Percentiles rank a stretch among this genome's conserved stretches.
phyloP scores from a whole-genome alignment of 2,329 filamentous ascomycete genomes.

The Phyllosticta citribraziliensis region DNA sequence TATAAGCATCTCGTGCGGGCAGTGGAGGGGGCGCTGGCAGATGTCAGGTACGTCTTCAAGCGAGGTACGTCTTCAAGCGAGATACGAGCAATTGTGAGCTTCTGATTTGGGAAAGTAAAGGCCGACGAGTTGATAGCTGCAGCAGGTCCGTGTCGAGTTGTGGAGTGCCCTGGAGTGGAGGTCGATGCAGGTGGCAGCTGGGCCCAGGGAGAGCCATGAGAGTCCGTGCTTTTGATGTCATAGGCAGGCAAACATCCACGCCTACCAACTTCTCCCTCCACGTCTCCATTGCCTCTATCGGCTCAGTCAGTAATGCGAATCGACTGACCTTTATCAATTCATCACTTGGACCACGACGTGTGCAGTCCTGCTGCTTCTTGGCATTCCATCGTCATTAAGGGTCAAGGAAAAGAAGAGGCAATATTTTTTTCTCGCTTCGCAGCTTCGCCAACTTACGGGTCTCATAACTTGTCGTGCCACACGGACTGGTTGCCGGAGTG shows the following conservation, averaged over 20 bases:
- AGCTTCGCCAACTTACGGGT: neutral
- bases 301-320: neutral
- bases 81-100: neutral
- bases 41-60: constrained; percentile 3
- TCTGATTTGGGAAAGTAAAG: neutral
- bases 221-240: neutral
- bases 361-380: neutral
- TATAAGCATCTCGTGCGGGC: constrained; percentile 5
- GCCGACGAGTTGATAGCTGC: neutral
- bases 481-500: neutral
- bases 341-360: neutral
- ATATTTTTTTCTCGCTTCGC: neutral
- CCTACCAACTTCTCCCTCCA: neutral
- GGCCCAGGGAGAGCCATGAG: neutral
- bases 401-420: neutral
- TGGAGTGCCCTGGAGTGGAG: neutral
- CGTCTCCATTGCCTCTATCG: neutral
- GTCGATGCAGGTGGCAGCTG: neutral
- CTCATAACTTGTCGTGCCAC: neutral
- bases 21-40: neutral
- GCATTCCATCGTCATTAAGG: neutral
- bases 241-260: neutral
- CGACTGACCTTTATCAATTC: neutral
- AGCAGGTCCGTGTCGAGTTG: neutral
- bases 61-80: neutral